Conservation (phyloP, 257 asterid genomes). For the Pogostemon cablin region DNA sequence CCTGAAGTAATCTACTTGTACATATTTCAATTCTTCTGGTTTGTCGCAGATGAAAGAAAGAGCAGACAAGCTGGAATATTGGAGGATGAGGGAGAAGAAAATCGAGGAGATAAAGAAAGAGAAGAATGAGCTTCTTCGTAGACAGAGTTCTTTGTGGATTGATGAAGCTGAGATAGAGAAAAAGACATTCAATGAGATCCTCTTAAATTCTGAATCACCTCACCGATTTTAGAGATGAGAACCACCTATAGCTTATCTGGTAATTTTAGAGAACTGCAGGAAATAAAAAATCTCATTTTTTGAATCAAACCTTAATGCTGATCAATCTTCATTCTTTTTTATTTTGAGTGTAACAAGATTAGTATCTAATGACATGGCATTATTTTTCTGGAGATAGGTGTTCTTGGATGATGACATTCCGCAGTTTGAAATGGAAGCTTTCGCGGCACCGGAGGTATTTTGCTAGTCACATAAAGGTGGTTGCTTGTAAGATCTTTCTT, state of each 20-base stretch:
- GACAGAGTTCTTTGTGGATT: conserved; percentile 69
- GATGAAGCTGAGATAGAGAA: conserved; percentile 50
- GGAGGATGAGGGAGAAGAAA: conserved; percentile 68
- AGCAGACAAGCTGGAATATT: conserved; percentile 75
- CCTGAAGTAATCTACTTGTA: conserved; percentile 15
- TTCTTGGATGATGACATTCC: neutral
- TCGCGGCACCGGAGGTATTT: neutral
- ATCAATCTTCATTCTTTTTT: neutral
- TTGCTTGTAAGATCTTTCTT: neutral
- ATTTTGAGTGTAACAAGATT: neutral
- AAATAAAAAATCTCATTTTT: neutral
- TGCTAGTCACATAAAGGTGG: neutral
- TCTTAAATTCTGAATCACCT: neutral
- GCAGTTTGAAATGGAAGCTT: conserved; percentile 13
- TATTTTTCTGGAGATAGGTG: neutral
- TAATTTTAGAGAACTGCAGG: neutral
- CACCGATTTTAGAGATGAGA: neutral
- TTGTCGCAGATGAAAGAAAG: conserved; percentile 69
- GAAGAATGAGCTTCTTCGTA: conserved; percentile 54
- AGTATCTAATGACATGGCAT: neutral
- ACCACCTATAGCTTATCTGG: neutral
- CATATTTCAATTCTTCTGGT: conserved; percentile 5
- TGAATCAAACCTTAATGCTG: conserved; percentile 9
- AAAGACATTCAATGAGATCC: conserved; percentile 26
- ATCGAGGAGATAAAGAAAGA: conserved; percentile 54